Evolutionary conservation across 2,329 filamentous ascomycete genomes (phyloP).

Genomic region (Acrocalymma vagum): DNA sequence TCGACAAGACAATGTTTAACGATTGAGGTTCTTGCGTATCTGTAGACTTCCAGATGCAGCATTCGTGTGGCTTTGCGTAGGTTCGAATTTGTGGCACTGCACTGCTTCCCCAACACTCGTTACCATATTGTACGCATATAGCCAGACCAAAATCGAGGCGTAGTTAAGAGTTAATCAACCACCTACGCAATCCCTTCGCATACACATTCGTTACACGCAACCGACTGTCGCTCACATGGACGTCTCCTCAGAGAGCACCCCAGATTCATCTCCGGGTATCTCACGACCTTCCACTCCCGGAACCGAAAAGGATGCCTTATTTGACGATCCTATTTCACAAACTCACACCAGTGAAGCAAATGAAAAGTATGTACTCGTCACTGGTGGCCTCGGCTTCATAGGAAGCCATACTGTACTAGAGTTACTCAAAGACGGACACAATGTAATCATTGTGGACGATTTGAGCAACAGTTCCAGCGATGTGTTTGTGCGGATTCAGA

Average conservation of each 20-base stretch:
- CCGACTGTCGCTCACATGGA: not conserved
- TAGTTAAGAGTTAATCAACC: not conserved
- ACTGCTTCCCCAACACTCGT: not conserved
- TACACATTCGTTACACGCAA: slow-evolving; percentile 3
- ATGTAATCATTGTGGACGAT: slow-evolving; percentile 54
- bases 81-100: not conserved
- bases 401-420: slow-evolving; percentile 62
- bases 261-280: slow-evolving; percentile 3
- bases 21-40: not conserved
- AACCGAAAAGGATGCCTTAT: slow-evolving; percentile 3
- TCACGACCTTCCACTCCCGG: slow-evolving; percentile 5
- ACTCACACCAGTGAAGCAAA: no score
- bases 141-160: not conserved
- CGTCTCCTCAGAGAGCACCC: slow-evolving; percentile 1
- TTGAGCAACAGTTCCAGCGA: slow-evolving; percentile 48
- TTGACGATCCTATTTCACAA: no score
- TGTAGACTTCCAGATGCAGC: not conserved
- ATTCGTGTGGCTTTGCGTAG: no score
- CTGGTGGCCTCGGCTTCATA: slow-evolving; percentile 61
- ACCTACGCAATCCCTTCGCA: slow-evolving; percentile 4
- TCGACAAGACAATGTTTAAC: no score
- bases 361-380: slow-evolving; percentile 20
- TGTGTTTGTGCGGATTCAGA: slow-evolving; percentile 36
- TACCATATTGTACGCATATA: not conserved
- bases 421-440: slow-evolving; percentile 58